A percentile compares a stretch with the other conserved stretches of the same genome.
These are phyloP conservation scores for Salix udensis DNA, from an alignment of 345 rosid species.

Conservation along the genomic window DNA sequence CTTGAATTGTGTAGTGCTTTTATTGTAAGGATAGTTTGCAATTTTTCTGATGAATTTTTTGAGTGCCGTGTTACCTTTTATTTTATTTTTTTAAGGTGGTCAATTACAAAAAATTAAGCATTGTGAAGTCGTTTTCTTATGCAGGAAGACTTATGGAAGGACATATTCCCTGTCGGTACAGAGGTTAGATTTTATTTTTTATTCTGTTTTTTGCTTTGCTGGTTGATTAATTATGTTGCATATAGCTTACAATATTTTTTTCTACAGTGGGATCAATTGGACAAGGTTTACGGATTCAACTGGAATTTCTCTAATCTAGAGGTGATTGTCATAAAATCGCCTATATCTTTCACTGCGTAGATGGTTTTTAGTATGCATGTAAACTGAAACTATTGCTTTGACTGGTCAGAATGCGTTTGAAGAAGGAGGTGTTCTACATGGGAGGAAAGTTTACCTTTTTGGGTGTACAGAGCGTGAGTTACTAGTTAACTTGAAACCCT, in stretches of 20 bases:
- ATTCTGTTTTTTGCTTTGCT: not conserved
- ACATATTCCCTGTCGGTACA: conserved; percentile 81
- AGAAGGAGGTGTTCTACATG: conserved; percentile 72
- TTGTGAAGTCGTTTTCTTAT: conserved; percentile 19
- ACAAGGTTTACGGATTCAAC: conserved; percentile 57
- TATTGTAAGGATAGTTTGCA: not conserved
- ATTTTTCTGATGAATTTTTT: not conserved
- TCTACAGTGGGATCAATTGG: conserved; percentile 90
- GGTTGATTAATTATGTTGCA: conserved; percentile 9
- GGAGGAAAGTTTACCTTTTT: conserved; percentile 74
- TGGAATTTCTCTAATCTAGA: conserved; percentile 89
- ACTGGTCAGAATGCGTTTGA: conserved; percentile 70
- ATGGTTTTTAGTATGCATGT: conserved; percentile 1
- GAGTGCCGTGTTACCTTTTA: not conserved
- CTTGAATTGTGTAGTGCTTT: not conserved
- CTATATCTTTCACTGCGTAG: not conserved
- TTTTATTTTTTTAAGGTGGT: not conserved
- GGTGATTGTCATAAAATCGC: conserved; percentile 44
- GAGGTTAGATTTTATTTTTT: conserved; percentile 52
- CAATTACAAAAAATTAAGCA: not conserved
- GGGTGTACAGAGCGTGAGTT: conserved; percentile 93
- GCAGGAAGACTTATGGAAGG: conserved; percentile 91
- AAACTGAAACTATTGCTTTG: conserved; percentile 12
- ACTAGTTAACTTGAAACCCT: not conserved
- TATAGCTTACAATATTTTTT: conserved; percentile 7